Evolutionary conservation across 1,284 basidiomycete genomes (phyloP).

Genomic region (Pseudozyma thailandica): DNA sequence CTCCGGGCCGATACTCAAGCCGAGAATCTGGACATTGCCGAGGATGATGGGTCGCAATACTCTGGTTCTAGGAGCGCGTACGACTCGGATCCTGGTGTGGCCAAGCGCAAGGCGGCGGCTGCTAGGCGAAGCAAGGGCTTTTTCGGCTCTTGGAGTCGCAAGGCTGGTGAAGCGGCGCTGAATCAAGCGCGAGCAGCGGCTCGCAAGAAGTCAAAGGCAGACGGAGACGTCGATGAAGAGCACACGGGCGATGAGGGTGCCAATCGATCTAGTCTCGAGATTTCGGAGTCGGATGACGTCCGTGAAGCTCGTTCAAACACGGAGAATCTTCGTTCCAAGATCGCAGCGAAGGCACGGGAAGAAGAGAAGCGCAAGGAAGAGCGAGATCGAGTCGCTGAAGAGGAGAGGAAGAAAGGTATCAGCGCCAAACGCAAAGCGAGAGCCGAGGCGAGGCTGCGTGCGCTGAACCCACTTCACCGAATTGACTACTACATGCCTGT

Average conservation of each 20-base stretch:
- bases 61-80: conserved; percentile 23
- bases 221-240: conserved; percentile 19
- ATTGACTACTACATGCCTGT: conserved; percentile 56
- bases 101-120: conserved; percentile 34
- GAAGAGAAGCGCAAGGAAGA: conserved; percentile 38
- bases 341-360: conserved; percentile 22
- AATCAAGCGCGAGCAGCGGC: conserved; percentile 14
- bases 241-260: conserved; percentile 21
- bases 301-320: conserved; percentile 21
- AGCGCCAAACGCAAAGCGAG: conserved; percentile 31
- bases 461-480: conserved; percentile 41
- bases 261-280: conserved; percentile 20
- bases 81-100: conserved; percentile 26
- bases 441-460: conserved; percentile 39
- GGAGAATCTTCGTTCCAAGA: conserved; percentile 15
- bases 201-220: conserved; percentile 11
- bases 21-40: conserved; percentile 34
- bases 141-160: conserved; percentile 38
- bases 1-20: conserved; percentile 29
- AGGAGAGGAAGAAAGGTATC: conserved; percentile 38
- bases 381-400: conserved; percentile 17
- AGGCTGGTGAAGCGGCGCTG: conserved; percentile 24
- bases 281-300: conserved; percentile 28
- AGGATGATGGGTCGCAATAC: conserved; percentile 37
- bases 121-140: conserved; percentile 32